A percentile compares a stretch with the other conserved stretches of the same genome.
Conservation (phyloP, 2,329 filamentous ascomycete species). For the Colletotrichum tropicicola region DNA sequence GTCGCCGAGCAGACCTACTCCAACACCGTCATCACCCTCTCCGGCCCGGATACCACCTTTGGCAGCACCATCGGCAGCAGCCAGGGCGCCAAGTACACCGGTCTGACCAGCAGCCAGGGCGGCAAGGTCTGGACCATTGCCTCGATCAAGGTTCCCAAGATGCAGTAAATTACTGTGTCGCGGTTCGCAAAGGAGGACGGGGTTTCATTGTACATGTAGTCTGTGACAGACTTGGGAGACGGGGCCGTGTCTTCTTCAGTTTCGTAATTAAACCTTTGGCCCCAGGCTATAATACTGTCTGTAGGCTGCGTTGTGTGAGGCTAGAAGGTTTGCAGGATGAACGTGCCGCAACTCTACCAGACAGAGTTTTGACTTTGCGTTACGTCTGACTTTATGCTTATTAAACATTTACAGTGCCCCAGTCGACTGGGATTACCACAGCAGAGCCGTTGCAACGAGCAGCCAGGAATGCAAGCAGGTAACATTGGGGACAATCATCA, state of each 20-base stretch:
- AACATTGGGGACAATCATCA: too few relatives aligned
- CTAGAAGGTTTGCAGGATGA: too few relatives aligned
- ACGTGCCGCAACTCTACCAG: too few relatives aligned
- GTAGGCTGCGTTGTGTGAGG: not conserved
- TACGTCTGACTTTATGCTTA: too few relatives aligned
- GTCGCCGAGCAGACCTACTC: slow-evolving; percentile 46
- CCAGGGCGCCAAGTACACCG: slow-evolving; percentile 43
- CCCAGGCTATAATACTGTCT: not conserved
- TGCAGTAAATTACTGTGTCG: slow-evolving; percentile 1
- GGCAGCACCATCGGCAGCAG: slow-evolving; percentile 37
- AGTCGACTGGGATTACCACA: too few relatives aligned
- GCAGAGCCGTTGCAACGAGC: too few relatives aligned
- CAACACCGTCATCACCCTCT: slow-evolving; percentile 49
- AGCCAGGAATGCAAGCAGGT: too few relatives aligned
- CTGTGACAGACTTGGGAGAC: slow-evolving; percentile 3
- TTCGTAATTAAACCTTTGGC: slow-evolving; percentile 2
- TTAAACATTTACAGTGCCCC: too few relatives aligned
- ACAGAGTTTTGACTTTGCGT: too few relatives aligned
- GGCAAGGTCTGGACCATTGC: slow-evolving; percentile 48
- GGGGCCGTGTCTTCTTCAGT: not conserved
- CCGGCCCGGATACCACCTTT: slow-evolving; percentile 40
- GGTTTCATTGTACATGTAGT: slow-evolving; percentile 17
- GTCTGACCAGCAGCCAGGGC: slow-evolving; percentile 41
- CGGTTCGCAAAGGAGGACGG: not conserved
- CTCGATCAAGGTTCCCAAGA: slow-evolving; percentile 42